These are phyloP conservation scores for Sporothrix schenckii DNA, from an alignment of 2,329 filamentous ascomycete genomes.

Conservation along the genomic window DNA sequence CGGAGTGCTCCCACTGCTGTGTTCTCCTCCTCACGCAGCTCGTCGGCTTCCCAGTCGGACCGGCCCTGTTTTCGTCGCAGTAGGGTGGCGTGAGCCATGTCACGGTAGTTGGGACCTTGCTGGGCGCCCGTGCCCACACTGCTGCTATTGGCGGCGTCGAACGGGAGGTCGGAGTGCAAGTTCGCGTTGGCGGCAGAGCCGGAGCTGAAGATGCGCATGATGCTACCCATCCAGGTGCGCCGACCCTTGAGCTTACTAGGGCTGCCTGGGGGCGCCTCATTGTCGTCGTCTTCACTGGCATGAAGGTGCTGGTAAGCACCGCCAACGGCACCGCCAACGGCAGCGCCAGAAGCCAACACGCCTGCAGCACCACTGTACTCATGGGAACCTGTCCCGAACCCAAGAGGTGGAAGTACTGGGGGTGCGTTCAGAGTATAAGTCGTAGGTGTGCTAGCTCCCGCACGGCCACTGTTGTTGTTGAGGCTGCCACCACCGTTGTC, in stretches of 20 bases:
- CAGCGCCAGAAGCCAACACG: background rate
- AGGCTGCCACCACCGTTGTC: background rate
- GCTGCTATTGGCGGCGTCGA: background rate
- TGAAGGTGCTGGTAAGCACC: conserved; percentile 17
- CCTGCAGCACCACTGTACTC: conserved; percentile 27
- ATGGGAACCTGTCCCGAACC: background rate
- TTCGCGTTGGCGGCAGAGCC: background rate
- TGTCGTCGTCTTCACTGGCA: conserved; percentile 39
- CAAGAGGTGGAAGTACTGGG: background rate
- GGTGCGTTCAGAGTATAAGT: conserved; percentile 19
- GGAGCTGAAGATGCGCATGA: conserved; percentile 63
- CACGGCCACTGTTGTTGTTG: background rate
- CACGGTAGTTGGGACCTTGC: conserved; percentile 36
- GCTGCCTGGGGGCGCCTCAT: conserved; percentile 49
- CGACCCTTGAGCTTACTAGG: conserved; percentile 61
- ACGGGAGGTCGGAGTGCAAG: background rate
- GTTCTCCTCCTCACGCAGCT: conserved; percentile 56
- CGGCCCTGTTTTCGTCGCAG: conserved; percentile 60
- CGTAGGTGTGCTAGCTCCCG: conserved; percentile 1
- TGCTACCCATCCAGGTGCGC: conserved; percentile 68
- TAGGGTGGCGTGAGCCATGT: conserved; percentile 50
- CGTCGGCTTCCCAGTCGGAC: conserved; percentile 57
- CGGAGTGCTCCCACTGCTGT: conserved; percentile 34
- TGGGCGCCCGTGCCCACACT: conserved; percentile 38
- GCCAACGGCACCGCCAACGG: background rate